Evolutionary conservation across 2,329 filamentous ascomycete species (phyloP).

Genomic region (Sarocladium brachiariae): DNA sequence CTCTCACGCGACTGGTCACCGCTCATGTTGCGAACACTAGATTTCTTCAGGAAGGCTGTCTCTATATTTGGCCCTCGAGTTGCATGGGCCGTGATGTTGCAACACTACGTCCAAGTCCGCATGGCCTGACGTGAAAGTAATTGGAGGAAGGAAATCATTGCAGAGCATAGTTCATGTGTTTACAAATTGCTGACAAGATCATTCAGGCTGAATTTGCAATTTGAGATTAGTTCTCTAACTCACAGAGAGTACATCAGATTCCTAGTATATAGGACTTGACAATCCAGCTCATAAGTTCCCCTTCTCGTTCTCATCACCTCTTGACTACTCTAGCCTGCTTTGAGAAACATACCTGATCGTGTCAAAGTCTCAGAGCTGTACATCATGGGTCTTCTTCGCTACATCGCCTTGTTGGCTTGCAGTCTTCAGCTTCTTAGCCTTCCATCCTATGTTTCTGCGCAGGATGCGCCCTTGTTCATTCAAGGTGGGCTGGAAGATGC

Average conservation of each 20-base stretch:
- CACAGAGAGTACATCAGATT: too few species aligned
- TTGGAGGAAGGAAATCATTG: too few species aligned
- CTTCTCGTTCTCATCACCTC: too few species aligned
- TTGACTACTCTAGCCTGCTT: too few species aligned
- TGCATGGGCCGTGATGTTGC: too few species aligned
- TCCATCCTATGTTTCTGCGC: neutral
- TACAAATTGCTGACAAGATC: conserved; percentile 1
- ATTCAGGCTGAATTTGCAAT: neutral
- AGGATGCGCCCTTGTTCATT: conserved; percentile 18
- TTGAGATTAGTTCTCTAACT: too few species aligned
- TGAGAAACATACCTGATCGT: neutral
- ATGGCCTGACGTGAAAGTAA: too few species aligned
- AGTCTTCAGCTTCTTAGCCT: neutral
- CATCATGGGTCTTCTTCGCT: neutral
- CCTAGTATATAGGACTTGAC: too few species aligned
- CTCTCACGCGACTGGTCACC: neutral
- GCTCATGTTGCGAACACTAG: neutral
- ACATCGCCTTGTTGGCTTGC: neutral
- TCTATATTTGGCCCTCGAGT: neutral
- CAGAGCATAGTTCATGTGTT: too few species aligned
- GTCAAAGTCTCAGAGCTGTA: neutral
- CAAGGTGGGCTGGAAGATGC: conserved; percentile 27
- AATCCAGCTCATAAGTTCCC: too few species aligned
- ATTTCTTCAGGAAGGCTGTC: neutral
- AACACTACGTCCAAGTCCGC: too few species aligned